These are phyloP conservation scores for Guyanaporus albipodus DNA, from an alignment of 768 basidiomycete species.

Conservation along the genomic window DNA sequence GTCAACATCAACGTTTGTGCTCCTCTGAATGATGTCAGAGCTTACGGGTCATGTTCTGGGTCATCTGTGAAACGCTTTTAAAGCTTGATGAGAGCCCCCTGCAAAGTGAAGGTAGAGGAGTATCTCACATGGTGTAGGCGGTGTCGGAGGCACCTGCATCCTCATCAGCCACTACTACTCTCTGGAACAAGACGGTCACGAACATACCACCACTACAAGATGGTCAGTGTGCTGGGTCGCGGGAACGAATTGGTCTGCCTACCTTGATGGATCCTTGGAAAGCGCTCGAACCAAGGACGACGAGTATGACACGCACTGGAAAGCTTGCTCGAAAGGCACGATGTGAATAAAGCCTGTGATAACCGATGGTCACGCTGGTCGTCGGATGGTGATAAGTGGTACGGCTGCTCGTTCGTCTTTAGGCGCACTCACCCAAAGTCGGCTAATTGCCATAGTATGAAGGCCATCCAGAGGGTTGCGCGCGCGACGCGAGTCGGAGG, in stretches of 20 bases:
- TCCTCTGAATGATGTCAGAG: neutral
- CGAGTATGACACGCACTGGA: slow-evolving; percentile 1
- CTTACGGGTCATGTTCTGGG: slow-evolving; percentile 13
- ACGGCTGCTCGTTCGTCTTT: neutral
- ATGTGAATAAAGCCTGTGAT: slow-evolving; percentile 9
- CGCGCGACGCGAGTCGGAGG: neutral
- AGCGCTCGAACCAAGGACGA: slow-evolving; percentile 8
- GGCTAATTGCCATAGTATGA: slow-evolving; percentile 6
- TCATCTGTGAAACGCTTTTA: slow-evolving; percentile 9
- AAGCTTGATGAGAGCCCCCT: neutral
- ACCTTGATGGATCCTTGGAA: slow-evolving; percentile 12
- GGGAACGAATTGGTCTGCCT: neutral
- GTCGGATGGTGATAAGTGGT: slow-evolving; percentile 1
- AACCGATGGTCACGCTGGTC: slow-evolving; percentile 10
- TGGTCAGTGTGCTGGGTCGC: neutral
- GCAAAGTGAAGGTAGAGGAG: neutral
- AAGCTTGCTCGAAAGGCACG: slow-evolving; percentile 3
- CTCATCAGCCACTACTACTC: neutral
- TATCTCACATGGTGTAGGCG: slow-evolving; percentile 8
- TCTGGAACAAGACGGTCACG: neutral
- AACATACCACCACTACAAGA: slow-evolving; percentile 8
- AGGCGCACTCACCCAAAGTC: slow-evolving; percentile 9
- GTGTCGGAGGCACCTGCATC: slow-evolving; percentile 10
- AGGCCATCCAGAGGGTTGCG: slow-evolving; percentile 4
- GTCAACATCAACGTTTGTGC: neutral